Conservation (phyloP, 2,329 filamentous ascomycete genomes). For the Ophiostoma ulmi region DNA sequence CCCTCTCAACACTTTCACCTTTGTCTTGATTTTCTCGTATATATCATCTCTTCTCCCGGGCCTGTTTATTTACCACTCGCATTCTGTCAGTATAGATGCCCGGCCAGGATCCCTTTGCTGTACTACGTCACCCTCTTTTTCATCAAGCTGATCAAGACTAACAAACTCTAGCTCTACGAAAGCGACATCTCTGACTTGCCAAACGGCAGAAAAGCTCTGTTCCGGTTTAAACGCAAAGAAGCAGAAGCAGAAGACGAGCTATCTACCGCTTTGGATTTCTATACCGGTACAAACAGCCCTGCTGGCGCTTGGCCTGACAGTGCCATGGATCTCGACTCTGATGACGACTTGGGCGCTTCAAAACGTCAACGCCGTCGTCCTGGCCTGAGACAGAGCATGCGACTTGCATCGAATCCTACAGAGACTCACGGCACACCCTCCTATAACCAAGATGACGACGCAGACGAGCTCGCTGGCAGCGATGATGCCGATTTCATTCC, state of each 20-base stretch:
- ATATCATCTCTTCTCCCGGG: no score
- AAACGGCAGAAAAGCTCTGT: constrained; percentile 27
- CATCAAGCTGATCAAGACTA: neutral
- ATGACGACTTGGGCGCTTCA: neutral
- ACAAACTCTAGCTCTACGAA: constrained; percentile 19
- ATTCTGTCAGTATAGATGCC: neutral
- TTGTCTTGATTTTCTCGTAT: no score
- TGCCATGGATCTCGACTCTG: constrained; percentile 19
- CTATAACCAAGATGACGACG: constrained; percentile 26
- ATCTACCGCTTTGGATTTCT: constrained; percentile 14
- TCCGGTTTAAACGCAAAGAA: constrained; percentile 21
- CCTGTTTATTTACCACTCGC: neutral
- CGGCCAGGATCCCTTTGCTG: neutral
- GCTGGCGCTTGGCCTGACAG: constrained; percentile 2
- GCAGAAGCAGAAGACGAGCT: constrained; percentile 18
- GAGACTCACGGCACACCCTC: neutral
- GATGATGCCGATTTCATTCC: constrained; percentile 28
- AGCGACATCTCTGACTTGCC: constrained; percentile 19
- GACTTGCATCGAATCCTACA: constrained; percentile 15
- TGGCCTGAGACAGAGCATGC: constrained; percentile 23
- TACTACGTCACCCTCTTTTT: neutral
- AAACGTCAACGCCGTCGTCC: neutral
- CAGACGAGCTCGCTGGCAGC: constrained; percentile 30
- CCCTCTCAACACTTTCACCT: neutral
- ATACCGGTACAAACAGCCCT: constrained; percentile 1